These are phyloP conservation scores for Mallotus nudiflorus DNA, from an alignment of 345 rosid genomes.

Conservation along the genomic window DNA sequence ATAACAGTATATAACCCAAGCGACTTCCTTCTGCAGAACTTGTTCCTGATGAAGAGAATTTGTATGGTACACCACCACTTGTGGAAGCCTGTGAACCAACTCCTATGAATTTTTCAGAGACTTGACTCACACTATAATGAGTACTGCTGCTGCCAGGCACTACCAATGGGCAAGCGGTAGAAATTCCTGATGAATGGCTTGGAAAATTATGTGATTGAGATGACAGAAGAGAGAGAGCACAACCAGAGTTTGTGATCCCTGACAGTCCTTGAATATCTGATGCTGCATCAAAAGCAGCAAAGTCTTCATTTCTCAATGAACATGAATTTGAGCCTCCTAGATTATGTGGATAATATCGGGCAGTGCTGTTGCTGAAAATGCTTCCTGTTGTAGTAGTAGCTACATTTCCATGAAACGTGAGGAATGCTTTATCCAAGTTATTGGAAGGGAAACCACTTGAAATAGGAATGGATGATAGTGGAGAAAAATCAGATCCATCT, in stretches of 20 bases:
- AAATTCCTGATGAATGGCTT: slow-evolving; percentile 34
- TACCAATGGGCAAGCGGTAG: slow-evolving; percentile 24
- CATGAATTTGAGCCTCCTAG: slow-evolving; percentile 32
- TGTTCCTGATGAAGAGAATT: slow-evolving; percentile 30
- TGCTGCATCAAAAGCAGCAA: slow-evolving; percentile 32
- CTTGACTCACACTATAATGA: slow-evolving; percentile 17
- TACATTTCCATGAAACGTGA: slow-evolving; percentile 36
- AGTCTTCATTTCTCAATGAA: slow-evolving; percentile 39
- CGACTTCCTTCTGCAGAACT: slow-evolving; percentile 41
- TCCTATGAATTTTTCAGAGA: slow-evolving; percentile 30
- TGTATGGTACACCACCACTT: slow-evolving; percentile 31
- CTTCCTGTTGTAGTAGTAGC: slow-evolving; percentile 22
- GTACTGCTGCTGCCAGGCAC: slow-evolving; percentile 12
- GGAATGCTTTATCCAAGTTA: slow-evolving; percentile 34
- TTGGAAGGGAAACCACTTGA: slow-evolving; percentile 32
- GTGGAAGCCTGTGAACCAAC: slow-evolving; percentile 26
- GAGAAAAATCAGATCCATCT: slow-evolving; percentile 38
- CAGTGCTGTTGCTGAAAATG: slow-evolving; percentile 29
- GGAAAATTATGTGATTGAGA: slow-evolving; percentile 39
- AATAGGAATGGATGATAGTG: slow-evolving; percentile 36
- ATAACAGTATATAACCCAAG: slow-evolving; percentile 25
- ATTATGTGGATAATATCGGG: slow-evolving; percentile 27
- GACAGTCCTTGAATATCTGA: slow-evolving; percentile 37
- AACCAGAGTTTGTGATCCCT: slow-evolving; percentile 36
- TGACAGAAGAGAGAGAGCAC: slow-evolving; percentile 83